phyloP scores from a whole-genome alignment of 768 basidiomycete species.

The Phanerochaete carnosa region DNA sequence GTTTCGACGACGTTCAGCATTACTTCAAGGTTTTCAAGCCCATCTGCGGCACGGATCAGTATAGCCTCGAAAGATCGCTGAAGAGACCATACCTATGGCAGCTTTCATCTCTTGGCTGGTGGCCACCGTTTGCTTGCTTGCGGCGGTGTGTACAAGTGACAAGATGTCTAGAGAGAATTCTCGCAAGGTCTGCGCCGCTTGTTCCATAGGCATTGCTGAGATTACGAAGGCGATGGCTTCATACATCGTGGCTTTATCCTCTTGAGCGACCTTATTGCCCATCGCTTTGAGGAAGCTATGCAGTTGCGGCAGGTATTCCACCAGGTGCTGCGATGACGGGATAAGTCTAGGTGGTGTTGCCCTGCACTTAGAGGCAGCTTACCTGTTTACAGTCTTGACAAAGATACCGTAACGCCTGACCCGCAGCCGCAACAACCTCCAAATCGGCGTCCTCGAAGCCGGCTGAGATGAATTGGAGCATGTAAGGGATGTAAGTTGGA shows the following conservation, averaged over 20 bases:
- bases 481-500: slow-evolving; percentile 79
- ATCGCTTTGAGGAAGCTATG: slow-evolving; percentile 83
- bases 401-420: slow-evolving; percentile 93
- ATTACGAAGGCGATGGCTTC: slow-evolving; percentile 97
- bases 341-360: slow-evolving; percentile 1
- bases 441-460: slow-evolving; percentile 81
- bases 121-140: slow-evolving; percentile 48
- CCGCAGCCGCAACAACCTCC: slow-evolving; percentile 90
- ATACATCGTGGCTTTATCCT: slow-evolving; percentile 89
- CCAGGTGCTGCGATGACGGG: slow-evolving; percentile 61
- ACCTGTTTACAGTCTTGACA: slow-evolving; percentile 96
- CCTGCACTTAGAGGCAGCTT: slow-evolving; percentile 1
- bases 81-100: slow-evolving; percentile 55
- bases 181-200: slow-evolving; percentile 81
- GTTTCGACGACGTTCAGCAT: slow-evolving; percentile 82
- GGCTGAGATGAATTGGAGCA: slow-evolving; percentile 86
- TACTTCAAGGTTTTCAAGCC: slow-evolving; percentile 89
- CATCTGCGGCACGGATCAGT: slow-evolving; percentile 44
- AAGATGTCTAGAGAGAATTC: slow-evolving; percentile 87
- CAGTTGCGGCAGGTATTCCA: slow-evolving; percentile 87
- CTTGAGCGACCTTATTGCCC: slow-evolving; percentile 75
- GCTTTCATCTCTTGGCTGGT: slow-evolving; percentile 71
- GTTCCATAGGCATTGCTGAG: slow-evolving; percentile 87
- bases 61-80: neutral
- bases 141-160: slow-evolving; percentile 63